These are phyloP conservation scores for Fusarium clavum DNA, from an alignment of 2,329 filamentous ascomycete species.

Conservation along the genomic window DNA sequence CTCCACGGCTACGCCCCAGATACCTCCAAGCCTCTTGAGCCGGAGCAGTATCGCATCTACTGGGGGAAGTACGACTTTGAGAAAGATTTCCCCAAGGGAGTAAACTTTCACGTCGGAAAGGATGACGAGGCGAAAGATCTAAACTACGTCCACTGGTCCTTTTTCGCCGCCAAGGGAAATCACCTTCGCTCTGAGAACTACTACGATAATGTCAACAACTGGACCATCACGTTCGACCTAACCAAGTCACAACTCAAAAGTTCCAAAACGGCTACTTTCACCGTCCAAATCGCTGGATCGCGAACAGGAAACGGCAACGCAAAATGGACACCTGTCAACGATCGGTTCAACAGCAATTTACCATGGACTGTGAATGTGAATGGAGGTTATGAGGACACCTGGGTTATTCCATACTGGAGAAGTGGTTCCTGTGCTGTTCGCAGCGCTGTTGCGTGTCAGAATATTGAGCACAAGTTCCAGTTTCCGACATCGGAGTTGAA, in stretches of 20 bases:
- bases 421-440: conserved; percentile 67
- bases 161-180: conserved; percentile 67
- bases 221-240: conserved; percentile 66
- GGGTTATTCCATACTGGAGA: conserved; percentile 62
- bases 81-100: conserved; percentile 66
- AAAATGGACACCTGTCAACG: conserved; percentile 31
- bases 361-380: conserved; percentile 51
- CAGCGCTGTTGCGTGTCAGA: conserved; percentile 69
- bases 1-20: conserved; percentile 65
- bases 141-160: conserved; percentile 74
- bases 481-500: conserved; percentile 61
- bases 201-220: conserved; percentile 64
- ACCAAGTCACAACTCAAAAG: conserved; percentile 41
- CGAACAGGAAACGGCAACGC: conserved; percentile 35
- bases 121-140: conserved; percentile 60
- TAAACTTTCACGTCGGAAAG: conserved; percentile 66
- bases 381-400: conserved; percentile 57
- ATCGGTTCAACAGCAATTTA: conserved; percentile 14
- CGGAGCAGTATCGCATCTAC: conserved; percentile 68
- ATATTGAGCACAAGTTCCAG: conserved; percentile 67
- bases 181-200: conserved; percentile 55
- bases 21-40: conserved; percentile 59
- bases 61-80: conserved; percentile 69
- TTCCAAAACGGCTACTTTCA: conserved; percentile 52
- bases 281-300: conserved; percentile 30